Percentiles rank a stretch among this genome's conserved stretches.
Conservation (phyloP, 106 monocot species). For the Agapanthus africanus region DNA sequence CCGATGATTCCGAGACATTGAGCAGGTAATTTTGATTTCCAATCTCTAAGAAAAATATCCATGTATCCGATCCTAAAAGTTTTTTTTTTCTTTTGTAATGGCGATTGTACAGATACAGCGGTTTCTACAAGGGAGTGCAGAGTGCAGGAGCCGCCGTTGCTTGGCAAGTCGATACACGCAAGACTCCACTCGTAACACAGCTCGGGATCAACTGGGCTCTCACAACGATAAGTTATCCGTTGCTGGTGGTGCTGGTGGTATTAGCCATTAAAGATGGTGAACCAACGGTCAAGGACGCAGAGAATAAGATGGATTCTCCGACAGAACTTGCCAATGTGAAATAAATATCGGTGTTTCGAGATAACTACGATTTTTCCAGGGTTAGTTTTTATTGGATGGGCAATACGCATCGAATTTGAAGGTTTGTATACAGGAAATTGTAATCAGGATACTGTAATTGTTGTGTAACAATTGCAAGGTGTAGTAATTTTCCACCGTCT, state of each 20-base stretch:
- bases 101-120: slow-evolving; percentile 36
- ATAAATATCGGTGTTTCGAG: too few species aligned
- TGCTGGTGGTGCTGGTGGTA: slow-evolving; percentile 46
- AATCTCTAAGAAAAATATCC: too few species aligned
- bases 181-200: slow-evolving; percentile 49
- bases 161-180: slow-evolving; percentile 53
- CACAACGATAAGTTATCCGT: slow-evolving; percentile 67
- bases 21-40: slow-evolving; percentile 83
- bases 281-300: slow-evolving; percentile 3
- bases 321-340: too few species aligned
- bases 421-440: too few species aligned
- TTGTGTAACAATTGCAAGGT: too few species aligned
- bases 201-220: slow-evolving; percentile 71
- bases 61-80: too few species aligned
- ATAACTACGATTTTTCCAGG: too few species aligned
- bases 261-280: slow-evolving; percentile 53
- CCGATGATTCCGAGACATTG: slow-evolving; percentile 62
- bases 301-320: slow-evolving; percentile 6
- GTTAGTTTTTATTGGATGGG: too few species aligned
- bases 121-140: slow-evolving; percentile 71
- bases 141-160: slow-evolving; percentile 62
- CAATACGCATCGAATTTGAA: too few species aligned
- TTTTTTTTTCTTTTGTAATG: too few species aligned
- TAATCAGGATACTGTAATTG: too few species aligned
- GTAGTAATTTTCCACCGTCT: too few species aligned